Percentiles rank a stretch among this genome's conserved stretches.
These are phyloP conservation scores for Penicillium roqueforti DNA, from an alignment of 495 filamentous ascomycete genomes.

Conservation along the genomic window DNA sequence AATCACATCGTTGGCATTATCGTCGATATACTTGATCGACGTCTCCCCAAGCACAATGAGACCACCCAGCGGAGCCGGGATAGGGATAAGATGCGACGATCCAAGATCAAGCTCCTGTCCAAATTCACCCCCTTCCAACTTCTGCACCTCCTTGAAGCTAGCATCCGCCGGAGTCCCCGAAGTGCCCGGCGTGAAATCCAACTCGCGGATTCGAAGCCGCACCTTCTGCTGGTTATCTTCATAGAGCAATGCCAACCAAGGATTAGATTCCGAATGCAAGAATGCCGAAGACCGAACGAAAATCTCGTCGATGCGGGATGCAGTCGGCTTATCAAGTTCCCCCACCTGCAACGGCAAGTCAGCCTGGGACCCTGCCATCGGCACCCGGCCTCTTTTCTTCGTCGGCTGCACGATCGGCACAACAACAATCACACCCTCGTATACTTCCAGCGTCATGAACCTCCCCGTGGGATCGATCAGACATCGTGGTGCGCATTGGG, in stretches of 20 bases:
- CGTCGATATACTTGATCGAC: conserved; percentile 75
- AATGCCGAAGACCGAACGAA: conserved; percentile 81
- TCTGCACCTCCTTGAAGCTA: conserved; percentile 48
- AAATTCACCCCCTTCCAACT: conserved; percentile 29
- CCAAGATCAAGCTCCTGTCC: conserved; percentile 65
- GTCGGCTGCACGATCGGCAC: conserved; percentile 62
- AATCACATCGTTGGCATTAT: conserved; percentile 57
- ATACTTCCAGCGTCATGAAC: conserved; percentile 81
- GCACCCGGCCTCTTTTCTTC: conserved; percentile 45
- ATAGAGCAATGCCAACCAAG: conserved; percentile 79
- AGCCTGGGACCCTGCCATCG: conserved; percentile 21
- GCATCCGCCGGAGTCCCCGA: conserved; percentile 44
- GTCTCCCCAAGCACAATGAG: conserved; percentile 84
- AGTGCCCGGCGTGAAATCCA: conserved; percentile 48
- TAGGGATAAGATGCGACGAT: conserved; percentile 77
- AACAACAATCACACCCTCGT: conserved; percentile 80
- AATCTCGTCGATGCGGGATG: conserved; percentile 77
- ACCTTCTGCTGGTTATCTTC: conserved; percentile 65
- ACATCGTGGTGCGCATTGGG: conserved; percentile 69
- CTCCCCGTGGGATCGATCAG: conserved; percentile 76
- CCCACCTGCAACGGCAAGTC: conserved; percentile 46
- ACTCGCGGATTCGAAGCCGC: conserved; percentile 54
- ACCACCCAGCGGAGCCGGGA: conserved; percentile 63
- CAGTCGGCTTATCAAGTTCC: conserved; percentile 63
- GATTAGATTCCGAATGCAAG: conserved; percentile 65